Evolutionary conservation across 139 green algal species (phyloP).

Genomic region (Chlorella sp.): DNA sequence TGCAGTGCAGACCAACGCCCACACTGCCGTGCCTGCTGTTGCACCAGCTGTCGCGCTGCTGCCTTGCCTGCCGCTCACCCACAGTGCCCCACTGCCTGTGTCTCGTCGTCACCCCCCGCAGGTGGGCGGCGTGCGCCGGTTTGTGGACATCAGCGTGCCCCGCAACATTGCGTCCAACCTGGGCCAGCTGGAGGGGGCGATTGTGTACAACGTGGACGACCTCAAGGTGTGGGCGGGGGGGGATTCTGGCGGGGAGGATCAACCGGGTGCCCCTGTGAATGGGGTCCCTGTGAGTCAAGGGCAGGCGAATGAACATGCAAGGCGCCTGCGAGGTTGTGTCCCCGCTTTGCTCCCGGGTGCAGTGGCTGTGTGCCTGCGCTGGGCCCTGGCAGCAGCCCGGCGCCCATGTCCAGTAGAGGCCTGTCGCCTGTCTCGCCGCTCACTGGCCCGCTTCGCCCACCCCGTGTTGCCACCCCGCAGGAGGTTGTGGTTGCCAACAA

Average conservation of each 20-base stretch:
- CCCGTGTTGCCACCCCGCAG: too few relatives aligned
- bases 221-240: conserved; percentile 84
- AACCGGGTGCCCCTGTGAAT: not conserved
- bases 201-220: conserved; percentile 99
- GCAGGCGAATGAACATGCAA: not conserved
- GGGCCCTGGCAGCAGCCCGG: not conserved
- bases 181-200: conserved; percentile 67
- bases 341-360: too few relatives aligned
- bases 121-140: conserved; percentile 91
- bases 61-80: too few relatives aligned
- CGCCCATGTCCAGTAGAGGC: not conserved
- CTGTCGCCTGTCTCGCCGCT: not conserved
- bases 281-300: not conserved
- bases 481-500: conserved; percentile 95
- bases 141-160: conserved; percentile 98
- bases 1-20: not conserved
- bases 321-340: too few relatives aligned
- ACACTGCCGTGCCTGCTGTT: not conserved
- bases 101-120: conserved; percentile 18
- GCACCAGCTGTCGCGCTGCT: not conserved
- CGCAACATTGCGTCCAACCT: conserved; percentile 94
- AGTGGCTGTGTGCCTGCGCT: too few relatives aligned
- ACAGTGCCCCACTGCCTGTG: not conserved
- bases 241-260: too few relatives aligned
- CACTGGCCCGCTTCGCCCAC: not conserved